Evolutionary conservation across 2,329 filamentous ascomycete species (phyloP).

Genomic region (Alternaria sp.): DNA sequence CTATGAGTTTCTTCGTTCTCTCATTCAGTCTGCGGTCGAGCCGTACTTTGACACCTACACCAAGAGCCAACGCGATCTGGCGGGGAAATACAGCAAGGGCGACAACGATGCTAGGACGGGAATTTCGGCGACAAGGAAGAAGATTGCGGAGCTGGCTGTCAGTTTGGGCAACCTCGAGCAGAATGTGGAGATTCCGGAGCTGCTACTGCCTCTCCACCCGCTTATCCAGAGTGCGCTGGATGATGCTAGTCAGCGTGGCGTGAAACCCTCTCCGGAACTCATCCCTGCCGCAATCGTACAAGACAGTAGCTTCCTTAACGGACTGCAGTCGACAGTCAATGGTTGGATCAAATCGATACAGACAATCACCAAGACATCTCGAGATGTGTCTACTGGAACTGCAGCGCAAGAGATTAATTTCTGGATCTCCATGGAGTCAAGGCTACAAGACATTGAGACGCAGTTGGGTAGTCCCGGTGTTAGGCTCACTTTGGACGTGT

Average conservation of each 20-base stretch:
- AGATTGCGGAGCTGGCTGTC: constrained; percentile 91
- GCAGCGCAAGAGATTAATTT: constrained; percentile 99
- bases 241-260: constrained; percentile 72
- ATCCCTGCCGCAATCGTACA: constrained; percentile 80
- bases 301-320: constrained; percentile 93
- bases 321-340: constrained; percentile 91
- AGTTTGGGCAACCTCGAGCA: constrained; percentile 92
- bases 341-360: constrained; percentile 99
- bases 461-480: constrained; percentile 92
- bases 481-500: constrained; percentile 87
- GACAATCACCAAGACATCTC: constrained; percentile 91
- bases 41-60: constrained; percentile 98
- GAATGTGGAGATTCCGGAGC: constrained; percentile 96
- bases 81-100: constrained; percentile 71
- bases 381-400: constrained; percentile 79
- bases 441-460: constrained; percentile 87
- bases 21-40: constrained; percentile 89
- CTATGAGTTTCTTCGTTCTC: constrained; percentile 90
- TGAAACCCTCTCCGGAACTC: constrained; percentile 78
- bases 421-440: constrained; percentile 96
- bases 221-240: constrained; percentile 87
- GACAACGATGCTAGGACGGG: constrained; percentile 93
- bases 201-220: constrained; percentile 86
- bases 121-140: constrained; percentile 96
- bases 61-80: constrained; percentile 62